These are phyloP conservation scores for Blastobotrys proliferans DNA, from an alignment of 1,139 yeast genomes.

Conservation along the genomic window DNA sequence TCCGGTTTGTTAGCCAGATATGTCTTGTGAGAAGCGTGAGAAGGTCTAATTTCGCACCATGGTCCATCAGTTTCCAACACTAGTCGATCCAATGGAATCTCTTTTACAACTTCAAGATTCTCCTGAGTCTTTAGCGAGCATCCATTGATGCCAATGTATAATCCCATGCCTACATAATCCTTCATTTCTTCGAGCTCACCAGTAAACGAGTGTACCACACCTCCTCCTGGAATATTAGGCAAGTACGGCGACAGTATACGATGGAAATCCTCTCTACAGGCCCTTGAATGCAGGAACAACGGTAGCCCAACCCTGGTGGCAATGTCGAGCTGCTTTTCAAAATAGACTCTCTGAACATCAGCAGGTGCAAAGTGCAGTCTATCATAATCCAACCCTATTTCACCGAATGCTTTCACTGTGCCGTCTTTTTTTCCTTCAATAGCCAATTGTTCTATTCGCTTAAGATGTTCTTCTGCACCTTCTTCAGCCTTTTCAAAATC, in stretches of 20 bases:
- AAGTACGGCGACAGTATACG: slow-evolving; percentile 57
- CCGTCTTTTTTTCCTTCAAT: slow-evolving; percentile 45
- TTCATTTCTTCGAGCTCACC: slow-evolving; percentile 64
- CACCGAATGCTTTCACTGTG: slow-evolving; percentile 75
- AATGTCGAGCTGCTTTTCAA: slow-evolving; percentile 65
- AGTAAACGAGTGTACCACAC: slow-evolving; percentile 92
- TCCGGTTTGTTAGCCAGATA: slow-evolving; percentile 41
- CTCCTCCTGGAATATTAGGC: slow-evolving; percentile 40
- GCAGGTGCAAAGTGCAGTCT: slow-evolving; percentile 71
- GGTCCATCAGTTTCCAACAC: slow-evolving; percentile 96
- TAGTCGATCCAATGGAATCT: slow-evolving; percentile 63
- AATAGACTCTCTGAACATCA: slow-evolving; percentile 62
- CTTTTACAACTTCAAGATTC: slow-evolving; percentile 60
- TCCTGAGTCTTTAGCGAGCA: slow-evolving; percentile 82
- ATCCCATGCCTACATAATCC: slow-evolving; percentile 52
- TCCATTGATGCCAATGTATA: slow-evolving; percentile 83
- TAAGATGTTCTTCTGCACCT: slow-evolving; percentile 29
- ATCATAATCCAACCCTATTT: slow-evolving; percentile 91
- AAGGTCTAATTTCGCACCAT: slow-evolving; percentile 90
- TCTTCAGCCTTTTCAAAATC: slow-evolving; percentile 45
- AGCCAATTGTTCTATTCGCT: slow-evolving; percentile 48
- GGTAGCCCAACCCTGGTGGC: slow-evolving; percentile 57
- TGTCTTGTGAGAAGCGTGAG: slow-evolving; percentile 69
- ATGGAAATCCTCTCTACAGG: slow-evolving; percentile 78
- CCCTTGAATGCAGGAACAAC: slow-evolving; percentile 83